Base-by-base conservation (phyloP, 441 rosid genomes). In the Daphne laureola region DNA sequence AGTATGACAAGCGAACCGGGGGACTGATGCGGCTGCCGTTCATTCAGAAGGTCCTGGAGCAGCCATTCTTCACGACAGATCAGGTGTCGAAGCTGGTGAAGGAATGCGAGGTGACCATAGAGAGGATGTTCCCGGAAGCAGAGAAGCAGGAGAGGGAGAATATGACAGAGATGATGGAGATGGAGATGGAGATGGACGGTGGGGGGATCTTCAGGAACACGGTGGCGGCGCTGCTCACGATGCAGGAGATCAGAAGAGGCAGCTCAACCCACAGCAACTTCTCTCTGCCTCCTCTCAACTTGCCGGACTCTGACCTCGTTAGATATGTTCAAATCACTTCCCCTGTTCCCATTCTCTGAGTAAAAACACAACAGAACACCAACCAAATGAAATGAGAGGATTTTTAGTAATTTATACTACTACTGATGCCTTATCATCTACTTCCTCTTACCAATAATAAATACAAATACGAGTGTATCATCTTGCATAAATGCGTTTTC, bases 41-140 rank as follows among this genome's bases (percentile, higher is more conserved):
- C 64, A 87, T 87, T 0, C 84, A 83, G 43, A 79, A 72, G 40
- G 96, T 87, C 56, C 27, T 84, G 57, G 62, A 59, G 44, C 93
- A 90, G 13, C 95, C 95, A 0, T 86, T 86, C 63, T 86, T 90
- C 73, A 84, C 79, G 0, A 84, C 90, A 0, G 97, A 90, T 63
- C 75, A 78, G 3, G 69, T 90, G 1, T 82, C 95, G 3, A 79
- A 80, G 75, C 75, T 90, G 5, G 80, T 86, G 5, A 84, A 67
- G 68, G 87, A 90, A 65, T 84, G 93, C 51, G 95, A 82, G 49
- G 67, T 51, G 68, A 79, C 73, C 4, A 81, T 86, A 21, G 82
- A 78, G 14, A 55, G 58, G 0, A 71, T 86, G 15, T 82, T 86
- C 65, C 83, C 84, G 0, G 60, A 40, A 3, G 68, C 54, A 50